Evolutionary conservation across 345 rosid species (phyloP), one percentile per base, ranked within the genome.

Genomic region (Crucihimalaya himalaica): DNA sequence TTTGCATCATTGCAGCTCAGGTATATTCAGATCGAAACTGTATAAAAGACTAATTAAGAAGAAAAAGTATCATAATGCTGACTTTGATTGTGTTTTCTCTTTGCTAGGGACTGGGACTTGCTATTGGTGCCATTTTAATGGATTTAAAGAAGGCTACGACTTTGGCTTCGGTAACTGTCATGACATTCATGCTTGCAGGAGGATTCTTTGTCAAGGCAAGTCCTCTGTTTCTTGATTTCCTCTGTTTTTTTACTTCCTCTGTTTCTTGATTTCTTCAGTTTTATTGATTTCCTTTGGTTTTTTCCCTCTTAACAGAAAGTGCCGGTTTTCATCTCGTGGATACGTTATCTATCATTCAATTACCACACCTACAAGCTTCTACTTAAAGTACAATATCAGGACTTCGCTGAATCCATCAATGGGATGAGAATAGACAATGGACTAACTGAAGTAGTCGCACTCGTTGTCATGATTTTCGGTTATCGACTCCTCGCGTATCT

Each of bases 171-270:
- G 97, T 95, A 16, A 85, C 97, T 29, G 93, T 95, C 72, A 95
- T 95, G 99, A 91, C 97, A 42, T 95, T 91, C 80, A 95, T 94
- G 97, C 87, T 93, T 14, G 96, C 98, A 4, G 97, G 98, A 61
- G 98, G 96, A 32, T 93, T 70, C 82, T 93, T 93, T 67, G 97
- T 93, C 0, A 78, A 91, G 94, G 98, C 81, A 80, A 72, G 18
- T 71, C 18, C 72, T 63, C 60, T 70, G 65, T 54, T 70, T 63
- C 37, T 68, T 16, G 21, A 20, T 0, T 9, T 43, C 71, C 51
- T 8, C 66, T 56, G 77, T 37, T 32, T 18, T 1, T 28, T 34
- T 3, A 45, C 0, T 2, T 37, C 31, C 61, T 50, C 68, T 58
- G 66, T 63, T 60, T 73, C 2, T 51, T 53, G 27, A 53, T 1